Base-by-base conservation (phyloP, 257 asterid species). In the Gynochthodes officinalis region DNA sequence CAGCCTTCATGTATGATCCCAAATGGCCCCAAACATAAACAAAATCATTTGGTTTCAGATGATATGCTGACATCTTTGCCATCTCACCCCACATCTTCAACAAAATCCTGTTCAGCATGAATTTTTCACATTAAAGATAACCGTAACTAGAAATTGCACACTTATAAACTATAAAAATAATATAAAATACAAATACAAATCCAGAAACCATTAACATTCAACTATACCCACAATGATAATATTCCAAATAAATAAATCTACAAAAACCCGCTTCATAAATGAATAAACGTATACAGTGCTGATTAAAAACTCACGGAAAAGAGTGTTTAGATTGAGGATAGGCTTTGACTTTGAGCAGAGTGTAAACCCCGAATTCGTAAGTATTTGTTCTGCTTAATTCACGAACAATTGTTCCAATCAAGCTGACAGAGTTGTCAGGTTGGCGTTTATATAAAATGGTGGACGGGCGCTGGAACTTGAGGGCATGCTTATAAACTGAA, bases 1-100 rank as follows among this genome's bases (percentile, higher is more conserved):
- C 79, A 58, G 44, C 44, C 84, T 73, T 81, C 61, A 32, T 15
- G 70, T 80, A 82, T 46, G 95, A 94, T 44, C 28, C 25, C 18
- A 94, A 83, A 70, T 37, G 39, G 55, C 98, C 97, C 44, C 85
- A 81, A 77, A 89, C 95, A 54, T 86, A 89, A 16, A 94, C 74
- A 10, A 86, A 74, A 78, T 94, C 96, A 33, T 69, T 39, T 0
- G 72, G 87, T 83, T 85, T 91, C 69, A 94, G 76, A 87, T 89
- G 86, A 76, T 84, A 72, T 64, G 79, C 67, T 1, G 90, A 76
- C 48, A 84, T 66, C 73, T 84, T 81, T 40, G 90, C 96, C 78
- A 88, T 80, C 70, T 84, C 81, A 71, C n/a, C 3, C 96, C 95
- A 78, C 77, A 91, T 86, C 19, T 50, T 80, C 74, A 93, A 86